A percentile compares a stretch with the other conserved stretches of the same genome.
phyloP scores from a whole-genome alignment of 163 green algal species.

The Chlorella variabilis region DNA sequence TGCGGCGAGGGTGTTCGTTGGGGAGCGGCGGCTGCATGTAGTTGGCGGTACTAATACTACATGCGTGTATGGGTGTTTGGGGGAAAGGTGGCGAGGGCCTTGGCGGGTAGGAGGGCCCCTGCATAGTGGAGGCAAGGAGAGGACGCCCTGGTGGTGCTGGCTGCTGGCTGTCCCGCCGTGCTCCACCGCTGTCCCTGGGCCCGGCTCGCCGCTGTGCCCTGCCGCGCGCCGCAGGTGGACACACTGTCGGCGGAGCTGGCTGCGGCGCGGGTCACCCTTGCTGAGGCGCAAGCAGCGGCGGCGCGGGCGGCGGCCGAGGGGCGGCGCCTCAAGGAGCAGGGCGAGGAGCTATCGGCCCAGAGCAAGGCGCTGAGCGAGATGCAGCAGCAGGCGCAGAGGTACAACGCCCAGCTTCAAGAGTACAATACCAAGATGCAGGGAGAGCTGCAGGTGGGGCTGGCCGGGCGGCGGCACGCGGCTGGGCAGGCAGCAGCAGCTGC shows the following conservation, averaged over 20 bases:
- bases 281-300: neutral
- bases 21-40: too few relatives aligned
- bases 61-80: neutral
- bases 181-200: too few relatives aligned
- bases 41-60: too few relatives aligned
- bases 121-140: too few relatives aligned
- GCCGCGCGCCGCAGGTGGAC: neutral
- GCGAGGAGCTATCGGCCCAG: conserved; percentile 35
- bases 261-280: neutral
- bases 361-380: conserved; percentile 38
- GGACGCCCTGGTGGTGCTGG: too few relatives aligned
- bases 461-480: too few relatives aligned
- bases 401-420: conserved; percentile 69
- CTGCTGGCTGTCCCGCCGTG: too few relatives aligned
- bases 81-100: too few relatives aligned
- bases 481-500: too few relatives aligned
- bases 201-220: neutral
- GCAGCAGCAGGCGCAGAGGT: conserved; percentile 60
- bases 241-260: neutral
- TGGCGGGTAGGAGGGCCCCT: too few relatives aligned
- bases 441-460: conserved; percentile 52
- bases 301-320: neutral
- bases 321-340: conserved; percentile 38
- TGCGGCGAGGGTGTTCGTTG: neutral
- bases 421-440: conserved; percentile 69